Conservation (phyloP, 2,329 filamentous ascomycete species). For the Scopulariopsis brevicaulis region DNA sequence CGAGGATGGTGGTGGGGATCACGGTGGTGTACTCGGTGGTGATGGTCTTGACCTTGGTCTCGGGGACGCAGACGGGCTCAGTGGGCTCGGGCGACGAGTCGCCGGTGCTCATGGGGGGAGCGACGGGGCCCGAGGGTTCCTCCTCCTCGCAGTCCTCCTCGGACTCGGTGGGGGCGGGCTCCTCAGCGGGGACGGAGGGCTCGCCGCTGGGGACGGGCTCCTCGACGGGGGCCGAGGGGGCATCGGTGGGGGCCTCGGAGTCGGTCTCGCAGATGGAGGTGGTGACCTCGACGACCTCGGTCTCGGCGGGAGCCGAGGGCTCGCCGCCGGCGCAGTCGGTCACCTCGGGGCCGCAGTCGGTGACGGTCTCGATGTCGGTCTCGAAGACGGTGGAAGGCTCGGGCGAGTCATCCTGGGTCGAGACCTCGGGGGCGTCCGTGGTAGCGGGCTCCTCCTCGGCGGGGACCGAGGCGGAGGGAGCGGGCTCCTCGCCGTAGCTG, state of each 20-base stretch:
- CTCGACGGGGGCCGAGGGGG: constrained; percentile 6
- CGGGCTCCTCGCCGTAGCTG: not conserved
- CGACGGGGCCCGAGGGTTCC: not conserved
- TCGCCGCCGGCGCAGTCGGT: constrained; percentile 46
- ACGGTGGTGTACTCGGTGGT: constrained; percentile 45
- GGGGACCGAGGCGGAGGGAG: constrained; percentile 9
- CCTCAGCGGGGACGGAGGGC: not conserved
- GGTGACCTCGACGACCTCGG: constrained; percentile 18
- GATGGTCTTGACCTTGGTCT: constrained; percentile 33
- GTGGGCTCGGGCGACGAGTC: constrained; percentile 8
- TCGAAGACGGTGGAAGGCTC: constrained; percentile 37
- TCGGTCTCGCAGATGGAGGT: constrained; percentile 27
- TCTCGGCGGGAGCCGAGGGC: constrained; percentile 23
- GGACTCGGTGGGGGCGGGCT: constrained; percentile 8
- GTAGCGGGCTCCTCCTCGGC: constrained; percentile 14
- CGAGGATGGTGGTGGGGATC: constrained; percentile 37
- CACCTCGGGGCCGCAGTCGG: constrained; percentile 46
- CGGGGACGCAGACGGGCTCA: constrained; percentile 1
- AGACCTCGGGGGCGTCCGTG: constrained; percentile 34
- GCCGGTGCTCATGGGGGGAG: constrained; percentile 6
- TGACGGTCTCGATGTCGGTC: constrained; percentile 42
- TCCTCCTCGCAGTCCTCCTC: constrained; percentile 4
- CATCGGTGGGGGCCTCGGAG: constrained; percentile 4
- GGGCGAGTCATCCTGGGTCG: constrained; percentile 13
- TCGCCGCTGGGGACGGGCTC: constrained; percentile 5